Percentiles rank a stretch among this genome's conserved stretches.
phyloP scores from a whole-genome alignment of 805 yeast genomes.

The Komagataella pastoris region DNA sequence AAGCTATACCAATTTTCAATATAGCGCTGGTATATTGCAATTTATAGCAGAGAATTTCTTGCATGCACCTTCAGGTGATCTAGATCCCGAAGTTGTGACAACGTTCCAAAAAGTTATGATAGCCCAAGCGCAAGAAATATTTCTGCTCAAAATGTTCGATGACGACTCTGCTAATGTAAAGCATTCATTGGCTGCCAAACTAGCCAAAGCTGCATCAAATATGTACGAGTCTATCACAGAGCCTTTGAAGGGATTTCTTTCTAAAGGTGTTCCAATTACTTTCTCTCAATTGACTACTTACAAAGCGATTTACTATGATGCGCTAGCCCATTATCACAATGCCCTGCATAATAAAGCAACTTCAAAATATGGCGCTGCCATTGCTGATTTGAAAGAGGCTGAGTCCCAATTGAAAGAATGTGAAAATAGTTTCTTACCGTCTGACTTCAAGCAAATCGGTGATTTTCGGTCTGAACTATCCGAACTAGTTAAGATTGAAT shows the following conservation, averaged over 20 bases:
- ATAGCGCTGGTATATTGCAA: conserved; percentile 66
- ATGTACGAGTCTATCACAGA: conserved; percentile 41
- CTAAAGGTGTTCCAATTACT: conserved; percentile 12
- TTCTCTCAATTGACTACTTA: conserved; percentile 42
- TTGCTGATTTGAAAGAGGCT: conserved; percentile 49
- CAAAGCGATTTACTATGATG: conserved; percentile 41
- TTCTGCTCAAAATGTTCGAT: conserved; percentile 46
- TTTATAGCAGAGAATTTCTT: conserved; percentile 69
- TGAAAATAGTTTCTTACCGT: not conserved
- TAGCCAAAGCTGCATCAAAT: conserved; percentile 49
- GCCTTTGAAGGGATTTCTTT: conserved; percentile 24
- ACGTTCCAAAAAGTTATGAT: conserved; percentile 54
- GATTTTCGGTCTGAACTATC: conserved; percentile 15
- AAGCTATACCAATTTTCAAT: conserved; percentile 51
- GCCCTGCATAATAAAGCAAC: conserved; percentile 38
- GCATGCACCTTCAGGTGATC: conserved; percentile 78
- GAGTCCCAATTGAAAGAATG: conserved; percentile 18
- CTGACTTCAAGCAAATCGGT: conserved; percentile 8
- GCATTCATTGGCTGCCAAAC: conserved; percentile 60
- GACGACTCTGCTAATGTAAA: conserved; percentile 32
- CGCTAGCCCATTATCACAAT: conserved; percentile 48
- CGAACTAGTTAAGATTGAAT: conserved; percentile 12
- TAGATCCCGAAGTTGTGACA: conserved; percentile 52
- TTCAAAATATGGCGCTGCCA: conserved; percentile 62
- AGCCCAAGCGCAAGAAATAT: conserved; percentile 85